phyloP scores from a whole-genome alignment of 2,329 filamentous ascomycete species.

The Xylaria sp. region DNA sequence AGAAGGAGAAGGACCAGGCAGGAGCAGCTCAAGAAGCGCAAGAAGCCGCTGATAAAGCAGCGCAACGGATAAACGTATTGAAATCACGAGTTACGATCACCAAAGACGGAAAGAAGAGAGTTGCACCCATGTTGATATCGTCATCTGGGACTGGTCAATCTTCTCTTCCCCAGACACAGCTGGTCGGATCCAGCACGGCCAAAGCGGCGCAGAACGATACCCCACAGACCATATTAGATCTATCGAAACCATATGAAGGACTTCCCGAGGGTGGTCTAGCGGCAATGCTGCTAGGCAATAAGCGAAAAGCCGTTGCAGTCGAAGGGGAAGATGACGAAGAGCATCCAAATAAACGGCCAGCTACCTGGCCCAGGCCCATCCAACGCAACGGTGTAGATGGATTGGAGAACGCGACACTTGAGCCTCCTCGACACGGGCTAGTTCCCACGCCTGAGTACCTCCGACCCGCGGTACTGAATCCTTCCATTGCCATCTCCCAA shows the following conservation, averaged over 20 bases:
- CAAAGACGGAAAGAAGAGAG: slow-evolving; percentile 96
- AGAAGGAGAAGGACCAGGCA: slow-evolving; percentile 50
- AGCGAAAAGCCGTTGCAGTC: slow-evolving; percentile 79
- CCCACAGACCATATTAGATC: slow-evolving; percentile 85
- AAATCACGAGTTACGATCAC: slow-evolving; percentile 95
- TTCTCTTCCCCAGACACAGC: slow-evolving; percentile 86
- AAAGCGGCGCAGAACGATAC: slow-evolving; percentile 74
- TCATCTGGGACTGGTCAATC: slow-evolving; percentile 88
- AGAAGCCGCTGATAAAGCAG: slow-evolving; percentile 64
- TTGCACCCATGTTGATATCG: slow-evolving; percentile 90
- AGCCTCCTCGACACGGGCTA: slow-evolving; percentile 68
- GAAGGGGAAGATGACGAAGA: slow-evolving; percentile 82
- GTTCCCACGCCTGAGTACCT: slow-evolving; percentile 83
- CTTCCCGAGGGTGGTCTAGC: slow-evolving; percentile 89
- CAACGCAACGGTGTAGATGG: slow-evolving; percentile 82
- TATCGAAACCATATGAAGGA: slow-evolving; percentile 94
- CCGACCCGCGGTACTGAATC: slow-evolving; percentile 86
- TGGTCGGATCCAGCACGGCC: slow-evolving; percentile 79
- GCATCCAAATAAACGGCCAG: slow-evolving; percentile 61
- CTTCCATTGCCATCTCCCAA: slow-evolving; percentile 83
- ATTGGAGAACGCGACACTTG: slow-evolving; percentile 77
- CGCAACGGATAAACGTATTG: slow-evolving; percentile 68
- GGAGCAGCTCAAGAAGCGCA: slow-evolving; percentile 59
- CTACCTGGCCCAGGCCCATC: slow-evolving; percentile 77
- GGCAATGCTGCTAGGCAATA: slow-evolving; percentile 89